Evolutionary conservation across 2,329 filamentous ascomycete genomes (phyloP), one percentile per base, ranked within the genome.

Genomic region (Curvularia sp.): DNA sequence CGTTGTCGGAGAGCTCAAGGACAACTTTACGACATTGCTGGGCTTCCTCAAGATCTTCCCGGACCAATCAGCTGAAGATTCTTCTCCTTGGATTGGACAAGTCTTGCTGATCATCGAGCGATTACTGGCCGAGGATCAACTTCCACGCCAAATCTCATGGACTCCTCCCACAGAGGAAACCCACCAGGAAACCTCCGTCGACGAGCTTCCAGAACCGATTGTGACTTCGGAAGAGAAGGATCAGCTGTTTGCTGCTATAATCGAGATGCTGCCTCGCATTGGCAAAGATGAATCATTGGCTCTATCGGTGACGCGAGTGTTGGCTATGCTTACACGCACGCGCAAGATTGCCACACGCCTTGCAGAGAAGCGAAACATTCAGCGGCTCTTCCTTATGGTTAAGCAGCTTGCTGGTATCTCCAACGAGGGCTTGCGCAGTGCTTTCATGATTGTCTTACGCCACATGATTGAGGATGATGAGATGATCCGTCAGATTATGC

Each of bases 381-480:
- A 95, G 72, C 86, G 92, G 28, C 82, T 99, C 22, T 98, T 99
- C 77, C 86, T 97, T 51, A 97, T 98, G 91, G 88, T 94, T 57
- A 96, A 96, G 76, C 94, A 98, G 75, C 86, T 98, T 58, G 89
- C 92, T 20, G 91, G 90, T 26, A 85, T 88, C 30, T 90, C 91
- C 6, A 91, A 92, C 30, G 86, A 90, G 54, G 89, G 89, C 54
- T 84, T 99, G 9, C 86, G 89, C 61, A 84, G 85, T 61, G 85
- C 89, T 57, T 89, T 97, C 69, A 89, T 98, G 85, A 85, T 94
- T 12, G 89, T 97, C 52, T 81, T 99, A 43, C 89, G 96, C 41
- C 95, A 99, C 72, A 89, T 99, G 64, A 87, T 98, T 53, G 95
- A 99, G 77, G 96, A 99, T 71, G 92, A 97, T 49, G 89, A 93